phyloP scores from a whole-genome alignment of 2,329 filamentous ascomycete species.

The Rosellinia necatrix region DNA sequence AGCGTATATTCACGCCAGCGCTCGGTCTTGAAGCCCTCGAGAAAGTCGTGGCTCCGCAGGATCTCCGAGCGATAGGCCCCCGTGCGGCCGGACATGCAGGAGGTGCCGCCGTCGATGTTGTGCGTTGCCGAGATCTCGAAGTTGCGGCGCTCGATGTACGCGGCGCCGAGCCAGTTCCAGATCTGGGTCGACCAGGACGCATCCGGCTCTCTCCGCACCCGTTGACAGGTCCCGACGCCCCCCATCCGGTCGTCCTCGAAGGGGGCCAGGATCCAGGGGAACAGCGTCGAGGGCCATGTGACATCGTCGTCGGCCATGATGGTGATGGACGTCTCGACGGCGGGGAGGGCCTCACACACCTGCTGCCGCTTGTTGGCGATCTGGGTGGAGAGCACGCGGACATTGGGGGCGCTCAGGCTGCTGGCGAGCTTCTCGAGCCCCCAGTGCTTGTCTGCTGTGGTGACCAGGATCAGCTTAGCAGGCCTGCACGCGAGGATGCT shows the following conservation, averaged over 20 bases:
- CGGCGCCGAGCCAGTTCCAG: conserved; percentile 88
- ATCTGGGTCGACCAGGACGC: conserved; percentile 64
- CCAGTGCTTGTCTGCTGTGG: conserved; percentile 77
- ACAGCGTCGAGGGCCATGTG: conserved; percentile 82
- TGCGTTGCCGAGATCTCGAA: conserved; percentile 97
- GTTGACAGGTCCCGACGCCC: conserved; percentile 90
- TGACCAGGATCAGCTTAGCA: conserved; percentile 80
- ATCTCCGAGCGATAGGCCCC: conserved; percentile 91
- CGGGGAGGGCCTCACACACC: conserved; percentile 86
- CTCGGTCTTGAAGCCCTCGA: conserved; percentile 88
- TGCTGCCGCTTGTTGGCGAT: conserved; percentile 96
- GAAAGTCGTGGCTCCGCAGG: conserved; percentile 81
- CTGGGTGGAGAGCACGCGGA: conserved; percentile 75
- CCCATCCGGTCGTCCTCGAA: conserved; percentile 85
- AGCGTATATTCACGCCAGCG: conserved; percentile 87
- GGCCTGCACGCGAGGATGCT: conserved; percentile 75
- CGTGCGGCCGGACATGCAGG: conserved; percentile 92
- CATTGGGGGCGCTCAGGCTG: conserved; percentile 61
- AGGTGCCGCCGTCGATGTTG: conserved; percentile 92
- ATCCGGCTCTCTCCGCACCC: conserved; percentile 71
- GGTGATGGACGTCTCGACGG: conserved; percentile 81
- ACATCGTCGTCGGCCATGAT: conserved; percentile 97
- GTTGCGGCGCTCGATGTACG: conserved; percentile 91
- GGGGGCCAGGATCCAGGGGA: conserved; percentile 90
- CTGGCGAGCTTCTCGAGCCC: conserved; percentile 70